phyloP scores from a whole-genome alignment of 1,139 yeast species.

The Yarrowia galli region DNA sequence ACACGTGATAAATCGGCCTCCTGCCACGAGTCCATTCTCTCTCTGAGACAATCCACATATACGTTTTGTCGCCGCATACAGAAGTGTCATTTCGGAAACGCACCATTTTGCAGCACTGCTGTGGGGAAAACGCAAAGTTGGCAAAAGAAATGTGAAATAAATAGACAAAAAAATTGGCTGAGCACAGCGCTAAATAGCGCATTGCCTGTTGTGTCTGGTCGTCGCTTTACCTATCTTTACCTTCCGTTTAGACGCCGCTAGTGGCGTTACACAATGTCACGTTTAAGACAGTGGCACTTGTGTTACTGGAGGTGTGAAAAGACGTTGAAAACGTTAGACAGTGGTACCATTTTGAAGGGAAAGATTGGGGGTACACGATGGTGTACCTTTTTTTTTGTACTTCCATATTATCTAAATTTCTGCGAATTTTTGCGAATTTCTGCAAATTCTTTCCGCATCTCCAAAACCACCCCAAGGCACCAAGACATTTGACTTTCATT shows the following conservation, averaged over 20 bases:
- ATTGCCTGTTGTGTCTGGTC: no score
- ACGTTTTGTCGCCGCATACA: neutral
- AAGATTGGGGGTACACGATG: no score
- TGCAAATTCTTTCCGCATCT: neutral
- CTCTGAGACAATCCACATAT: neutral
- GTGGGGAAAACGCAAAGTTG: constrained; percentile 24
- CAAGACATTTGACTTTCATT: constrained; percentile 12
- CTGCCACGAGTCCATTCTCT: constrained; percentile 17
- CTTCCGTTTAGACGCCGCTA: neutral
- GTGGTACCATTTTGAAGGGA: no score
- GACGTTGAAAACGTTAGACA: no score
- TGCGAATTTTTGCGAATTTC: no score
- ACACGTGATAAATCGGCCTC: neutral
- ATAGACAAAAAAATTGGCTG: neutral
- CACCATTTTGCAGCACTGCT: constrained; percentile 14
- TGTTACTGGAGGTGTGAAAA: no score
- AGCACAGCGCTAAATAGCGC: neutral
- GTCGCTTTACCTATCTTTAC: no score
- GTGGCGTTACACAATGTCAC: neutral
- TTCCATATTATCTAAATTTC: no score
- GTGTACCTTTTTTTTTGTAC: no score
- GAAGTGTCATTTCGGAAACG: constrained; percentile 23
- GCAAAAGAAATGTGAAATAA: constrained; percentile 1
- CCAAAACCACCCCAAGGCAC: neutral
- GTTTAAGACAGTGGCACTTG: neutral